These are phyloP conservation scores for Fusarium napiforme DNA, from an alignment of 2,329 filamentous ascomycete species.

Conservation along the genomic window DNA sequence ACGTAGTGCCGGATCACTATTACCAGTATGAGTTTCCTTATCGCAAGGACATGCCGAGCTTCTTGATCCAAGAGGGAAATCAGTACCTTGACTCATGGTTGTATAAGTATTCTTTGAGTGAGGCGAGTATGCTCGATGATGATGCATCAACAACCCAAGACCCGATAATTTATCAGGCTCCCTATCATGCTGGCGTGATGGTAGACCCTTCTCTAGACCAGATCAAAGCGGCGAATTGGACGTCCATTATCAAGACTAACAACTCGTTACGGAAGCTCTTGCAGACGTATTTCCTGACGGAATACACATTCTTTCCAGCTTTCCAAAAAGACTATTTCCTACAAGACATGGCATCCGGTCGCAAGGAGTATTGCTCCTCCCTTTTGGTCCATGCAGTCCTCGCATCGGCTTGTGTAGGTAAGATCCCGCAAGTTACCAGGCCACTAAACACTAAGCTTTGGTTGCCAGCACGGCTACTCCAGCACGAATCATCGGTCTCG, in stretches of 20 bases:
- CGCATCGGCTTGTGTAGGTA: background rate
- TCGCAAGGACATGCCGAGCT: background rate
- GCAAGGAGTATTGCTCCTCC: background rate
- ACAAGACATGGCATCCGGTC: background rate
- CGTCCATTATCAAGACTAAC: background rate
- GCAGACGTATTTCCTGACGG: background rate
- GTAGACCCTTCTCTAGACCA: background rate
- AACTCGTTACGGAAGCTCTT: background rate
- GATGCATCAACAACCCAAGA: background rate
- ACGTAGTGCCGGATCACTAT: background rate
- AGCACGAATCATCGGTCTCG: background rate
- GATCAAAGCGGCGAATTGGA: background rate
- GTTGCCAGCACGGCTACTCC: background rate
- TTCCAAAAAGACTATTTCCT: slow-evolving; percentile 15
- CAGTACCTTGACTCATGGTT: background rate
- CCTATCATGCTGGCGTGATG: background rate
- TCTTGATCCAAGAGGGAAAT: background rate
- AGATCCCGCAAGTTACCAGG: background rate
- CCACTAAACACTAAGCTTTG: background rate
- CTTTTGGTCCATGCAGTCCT: slow-evolving; percentile 3
- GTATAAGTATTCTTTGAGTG: background rate
- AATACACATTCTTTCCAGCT: background rate
- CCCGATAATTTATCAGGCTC: background rate
- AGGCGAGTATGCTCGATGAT: background rate
- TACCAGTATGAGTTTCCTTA: slow-evolving; percentile 5